phyloP scores from a whole-genome alignment of 2,329 filamentous ascomycete genomes.

The Aspergillus sp. region DNA sequence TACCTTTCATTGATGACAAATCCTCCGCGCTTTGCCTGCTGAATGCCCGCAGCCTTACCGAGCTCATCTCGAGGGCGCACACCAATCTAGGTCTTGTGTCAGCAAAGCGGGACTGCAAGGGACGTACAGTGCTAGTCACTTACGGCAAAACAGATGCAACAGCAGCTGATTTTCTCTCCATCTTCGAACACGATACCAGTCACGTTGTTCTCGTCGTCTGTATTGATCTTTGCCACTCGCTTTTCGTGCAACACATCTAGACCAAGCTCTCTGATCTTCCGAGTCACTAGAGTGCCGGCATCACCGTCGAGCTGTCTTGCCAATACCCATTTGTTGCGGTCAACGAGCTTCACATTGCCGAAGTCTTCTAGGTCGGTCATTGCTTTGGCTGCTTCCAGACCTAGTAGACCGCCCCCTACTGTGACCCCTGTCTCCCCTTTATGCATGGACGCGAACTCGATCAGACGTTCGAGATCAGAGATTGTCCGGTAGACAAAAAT shows the following conservation, averaged over 20 bases:
- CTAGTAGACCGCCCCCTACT: conserved; percentile 80
- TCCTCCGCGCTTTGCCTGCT: conserved; percentile 69
- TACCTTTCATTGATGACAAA: conserved; percentile 58
- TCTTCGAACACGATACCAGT: conserved; percentile 77
- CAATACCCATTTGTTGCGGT: conserved; percentile 79
- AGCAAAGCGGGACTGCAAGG: conserved; percentile 1
- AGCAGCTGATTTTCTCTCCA: conserved; percentile 72
- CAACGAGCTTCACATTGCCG: conserved; percentile 72
- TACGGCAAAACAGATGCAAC: conserved; percentile 79
- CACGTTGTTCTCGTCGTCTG: conserved; percentile 66
- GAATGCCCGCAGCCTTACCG: conserved; percentile 67
- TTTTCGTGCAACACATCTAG: conserved; percentile 78
- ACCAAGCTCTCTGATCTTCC: conserved; percentile 75
- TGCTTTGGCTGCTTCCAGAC: conserved; percentile 85
- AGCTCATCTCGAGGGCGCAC: conserved; percentile 79
- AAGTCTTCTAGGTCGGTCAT: conserved; percentile 84
- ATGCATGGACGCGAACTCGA: conserved; percentile 66
- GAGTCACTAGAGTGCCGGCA: conserved; percentile 76
- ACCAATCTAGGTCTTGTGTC: conserved; percentile 58
- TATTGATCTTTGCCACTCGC: conserved; percentile 70
- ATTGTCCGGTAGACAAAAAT: conserved; percentile 91
- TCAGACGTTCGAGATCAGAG: conserved; percentile 74
- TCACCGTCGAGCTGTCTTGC: conserved; percentile 79
- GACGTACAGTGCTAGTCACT: conserved; percentile 17
- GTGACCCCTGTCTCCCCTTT: conserved; percentile 71